Evolutionary conservation across 257 asterid species (phyloP).

Genomic region (Primulina huaijiensis): DNA sequence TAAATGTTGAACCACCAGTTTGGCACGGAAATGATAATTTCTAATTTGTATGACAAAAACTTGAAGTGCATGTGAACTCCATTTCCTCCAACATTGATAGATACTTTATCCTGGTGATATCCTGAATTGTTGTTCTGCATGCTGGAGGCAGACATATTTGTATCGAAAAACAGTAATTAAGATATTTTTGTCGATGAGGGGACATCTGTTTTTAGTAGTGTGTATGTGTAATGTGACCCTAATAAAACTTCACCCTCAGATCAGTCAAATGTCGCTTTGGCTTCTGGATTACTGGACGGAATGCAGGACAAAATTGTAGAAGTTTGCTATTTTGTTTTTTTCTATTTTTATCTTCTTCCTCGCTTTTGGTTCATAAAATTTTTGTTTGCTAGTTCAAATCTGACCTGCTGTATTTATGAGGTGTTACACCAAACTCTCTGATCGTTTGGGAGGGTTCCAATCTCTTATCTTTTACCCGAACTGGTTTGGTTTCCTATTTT

Average conservation of each 20-base stretch:
- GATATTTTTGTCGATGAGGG: constrained; percentile 15
- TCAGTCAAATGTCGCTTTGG: constrained; percentile 30
- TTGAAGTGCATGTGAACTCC: constrained; percentile 16
- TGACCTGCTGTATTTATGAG: constrained; percentile 35
- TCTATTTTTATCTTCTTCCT: constrained; percentile 47
- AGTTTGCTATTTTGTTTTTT: constrained; percentile 53
- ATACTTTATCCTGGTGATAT: constrained; percentile 18
- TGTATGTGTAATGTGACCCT: constrained; percentile 9
- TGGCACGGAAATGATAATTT: background rate
- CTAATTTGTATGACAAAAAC: background rate
- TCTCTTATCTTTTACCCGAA: constrained; percentile 21
- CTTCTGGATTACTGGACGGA: constrained; percentile 42
- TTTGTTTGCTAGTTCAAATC: constrained; percentile 50
- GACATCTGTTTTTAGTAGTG: constrained; percentile 18
- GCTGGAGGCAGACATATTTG: constrained; percentile 7
- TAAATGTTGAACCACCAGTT: constrained; percentile 4
- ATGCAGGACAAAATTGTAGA: constrained; percentile 35
- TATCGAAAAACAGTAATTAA: constrained; percentile 11
- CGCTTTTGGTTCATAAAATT: constrained; percentile 53
- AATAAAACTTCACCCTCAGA: constrained; percentile 11
- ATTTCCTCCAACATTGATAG: constrained; percentile 16
- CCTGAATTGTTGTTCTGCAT: constrained; percentile 19
- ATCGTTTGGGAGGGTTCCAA: constrained; percentile 10
- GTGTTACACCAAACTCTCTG: constrained; percentile 18
- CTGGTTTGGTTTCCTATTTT: constrained; percentile 18